phyloP scores from a whole-genome alignment of 352 stramenopile species.

The Phytopythium montanum region DNA sequence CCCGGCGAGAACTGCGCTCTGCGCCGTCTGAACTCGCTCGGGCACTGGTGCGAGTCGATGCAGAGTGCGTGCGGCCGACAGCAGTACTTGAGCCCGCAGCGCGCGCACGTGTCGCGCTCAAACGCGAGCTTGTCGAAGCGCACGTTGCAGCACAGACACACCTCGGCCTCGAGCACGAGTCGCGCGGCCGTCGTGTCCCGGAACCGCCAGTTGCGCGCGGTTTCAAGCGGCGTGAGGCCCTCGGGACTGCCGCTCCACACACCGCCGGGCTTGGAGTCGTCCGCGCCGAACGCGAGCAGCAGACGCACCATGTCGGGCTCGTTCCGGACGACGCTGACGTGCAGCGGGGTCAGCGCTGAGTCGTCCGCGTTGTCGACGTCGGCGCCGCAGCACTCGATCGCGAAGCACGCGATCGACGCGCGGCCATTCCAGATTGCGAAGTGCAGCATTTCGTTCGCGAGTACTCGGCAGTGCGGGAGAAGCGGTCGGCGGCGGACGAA shows the following conservation, averaged over 20 bases:
- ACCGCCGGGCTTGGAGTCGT: constrained; percentile 24
- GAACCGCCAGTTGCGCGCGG: constrained; percentile 58
- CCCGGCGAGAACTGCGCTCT: not conserved
- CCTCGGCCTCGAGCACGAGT: constrained; percentile 65
- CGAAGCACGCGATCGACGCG: constrained; percentile 51
- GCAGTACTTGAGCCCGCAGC: constrained; percentile 62
- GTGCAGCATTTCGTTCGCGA: constrained; percentile 81
- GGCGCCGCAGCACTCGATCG: constrained; percentile 55
- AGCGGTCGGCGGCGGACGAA: constrained; percentile 28
- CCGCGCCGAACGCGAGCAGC: constrained; percentile 51
- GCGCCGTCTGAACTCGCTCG: constrained; percentile 16
- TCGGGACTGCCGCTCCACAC: constrained; percentile 26
- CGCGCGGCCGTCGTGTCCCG: constrained; percentile 58
- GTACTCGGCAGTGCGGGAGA: constrained; percentile 25
- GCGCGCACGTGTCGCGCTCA: constrained; percentile 40
- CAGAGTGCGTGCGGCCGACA: constrained; percentile 44
- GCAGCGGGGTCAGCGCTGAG: constrained; percentile 58
- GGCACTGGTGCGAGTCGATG: constrained; percentile 67
- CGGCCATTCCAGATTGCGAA: constrained; percentile 71
- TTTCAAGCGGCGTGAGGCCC: constrained; percentile 51
- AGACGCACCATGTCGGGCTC: constrained; percentile 71
- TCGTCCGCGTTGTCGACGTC: constrained; percentile 76
- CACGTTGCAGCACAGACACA: constrained; percentile 80
- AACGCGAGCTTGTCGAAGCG: constrained; percentile 63
- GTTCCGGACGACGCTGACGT: constrained; percentile 78